A percentile compares a stretch with the other conserved stretches of the same genome.
phyloP scores from a whole-genome alignment of 2,329 filamentous ascomycete species.

The Lomentospora prolificans region DNA sequence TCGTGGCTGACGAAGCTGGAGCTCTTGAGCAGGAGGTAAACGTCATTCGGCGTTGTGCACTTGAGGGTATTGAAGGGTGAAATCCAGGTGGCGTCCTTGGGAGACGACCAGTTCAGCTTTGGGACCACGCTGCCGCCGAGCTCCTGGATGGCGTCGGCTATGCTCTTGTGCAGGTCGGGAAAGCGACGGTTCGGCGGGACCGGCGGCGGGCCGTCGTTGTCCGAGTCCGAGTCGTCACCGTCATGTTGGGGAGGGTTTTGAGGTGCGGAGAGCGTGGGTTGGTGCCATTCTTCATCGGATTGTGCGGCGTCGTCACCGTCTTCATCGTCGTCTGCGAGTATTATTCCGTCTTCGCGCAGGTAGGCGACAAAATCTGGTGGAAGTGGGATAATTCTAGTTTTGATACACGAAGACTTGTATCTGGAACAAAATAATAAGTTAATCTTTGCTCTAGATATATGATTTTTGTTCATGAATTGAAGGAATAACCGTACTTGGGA shows the following conservation, averaged over 20 bases:
- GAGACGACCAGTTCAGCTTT: conserved; percentile 95
- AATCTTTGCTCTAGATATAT: background rate
- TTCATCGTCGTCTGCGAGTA: conserved; percentile 64
- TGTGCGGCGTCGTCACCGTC: conserved; percentile 43
- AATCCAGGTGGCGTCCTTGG: conserved; percentile 95
- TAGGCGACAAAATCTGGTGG: conserved; percentile 70
- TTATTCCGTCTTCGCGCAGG: conserved; percentile 83
- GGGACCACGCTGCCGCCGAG: conserved; percentile 80
- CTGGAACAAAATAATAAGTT: conserved; percentile 3
- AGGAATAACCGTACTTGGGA: conserved; percentile 41
- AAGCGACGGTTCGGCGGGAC: conserved; percentile 48
- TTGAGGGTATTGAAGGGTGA: conserved; percentile 78
- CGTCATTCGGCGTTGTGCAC: conserved; percentile 78
- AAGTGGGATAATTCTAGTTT: conserved; percentile 75
- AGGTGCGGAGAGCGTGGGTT: conserved; percentile 11
- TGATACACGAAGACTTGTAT: conserved; percentile 72
- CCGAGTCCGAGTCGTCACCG: conserved; percentile 33
- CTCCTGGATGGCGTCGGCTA: conserved; percentile 68
- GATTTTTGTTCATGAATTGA: background rate
- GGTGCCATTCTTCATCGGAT: conserved; percentile 41
- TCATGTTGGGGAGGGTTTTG: conserved; percentile 19
- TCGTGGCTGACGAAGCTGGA: conserved; percentile 94
- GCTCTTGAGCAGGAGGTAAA: conserved; percentile 89
- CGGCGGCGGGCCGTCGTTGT: conserved; percentile 28
- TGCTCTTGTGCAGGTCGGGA: conserved; percentile 63